These are phyloP conservation scores for Lactifluus pinguis DNA, from an alignment of 768 basidiomycete genomes.

Conservation along the genomic window DNA sequence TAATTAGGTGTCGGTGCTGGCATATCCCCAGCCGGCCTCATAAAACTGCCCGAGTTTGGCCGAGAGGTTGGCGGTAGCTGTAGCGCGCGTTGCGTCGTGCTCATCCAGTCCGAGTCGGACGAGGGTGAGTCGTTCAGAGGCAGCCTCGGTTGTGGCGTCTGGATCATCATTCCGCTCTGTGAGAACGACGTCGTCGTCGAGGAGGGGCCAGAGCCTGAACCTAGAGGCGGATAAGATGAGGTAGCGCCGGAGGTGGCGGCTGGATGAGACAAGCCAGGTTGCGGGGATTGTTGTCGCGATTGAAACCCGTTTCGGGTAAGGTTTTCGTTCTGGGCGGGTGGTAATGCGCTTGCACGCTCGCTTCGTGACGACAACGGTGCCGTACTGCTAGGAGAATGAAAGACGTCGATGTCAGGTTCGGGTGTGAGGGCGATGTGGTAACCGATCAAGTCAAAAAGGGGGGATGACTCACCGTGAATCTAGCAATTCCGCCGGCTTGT, in stretches of 20 bases:
- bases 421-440: not conserved
- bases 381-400: not conserved
- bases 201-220: constrained; percentile 18
- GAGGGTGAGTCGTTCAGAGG: constrained; percentile 15
- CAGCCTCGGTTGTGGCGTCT: constrained; percentile 30
- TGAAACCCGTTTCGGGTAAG: constrained; percentile 17
- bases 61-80: constrained; percentile 4
- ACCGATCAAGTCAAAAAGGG: not conserved
- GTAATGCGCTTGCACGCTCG: constrained; percentile 5
- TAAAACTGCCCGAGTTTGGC: constrained; percentile 12
- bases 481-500: constrained; percentile 9
- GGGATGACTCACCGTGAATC: constrained; percentile 13
- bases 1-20: constrained; percentile 7
- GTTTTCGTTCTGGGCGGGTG: constrained; percentile 12
- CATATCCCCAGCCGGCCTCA: constrained; percentile 14
- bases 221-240: constrained; percentile 11
- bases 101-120: constrained; percentile 16
- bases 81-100: constrained; percentile 7
- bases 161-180: constrained; percentile 35
- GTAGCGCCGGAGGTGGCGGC: not conserved
- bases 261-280: constrained; percentile 3
- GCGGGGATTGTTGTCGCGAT: constrained; percentile 17
- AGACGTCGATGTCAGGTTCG: not conserved
- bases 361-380: not conserved
- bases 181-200: constrained; percentile 36